Percentiles rank a stretch among this genome's conserved stretches.
These are phyloP conservation scores for Solanum infundibuliforme DNA, from an alignment of 257 asterid genomes.

Conservation along the genomic window DNA sequence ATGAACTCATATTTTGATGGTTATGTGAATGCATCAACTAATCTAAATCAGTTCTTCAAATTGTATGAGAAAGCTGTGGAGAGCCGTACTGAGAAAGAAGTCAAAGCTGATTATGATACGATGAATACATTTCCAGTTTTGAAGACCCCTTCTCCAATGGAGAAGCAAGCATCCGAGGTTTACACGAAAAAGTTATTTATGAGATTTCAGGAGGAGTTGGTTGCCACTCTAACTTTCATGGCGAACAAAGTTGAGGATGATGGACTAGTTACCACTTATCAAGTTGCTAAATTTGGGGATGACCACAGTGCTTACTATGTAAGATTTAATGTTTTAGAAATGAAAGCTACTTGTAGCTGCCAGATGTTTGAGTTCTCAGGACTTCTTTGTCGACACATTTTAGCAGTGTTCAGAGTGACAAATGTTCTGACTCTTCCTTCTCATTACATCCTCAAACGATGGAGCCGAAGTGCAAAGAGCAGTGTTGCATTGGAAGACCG, in stretches of 20 bases:
- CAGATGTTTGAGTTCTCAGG: constrained; percentile 96
- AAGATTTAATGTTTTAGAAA: constrained; percentile 80
- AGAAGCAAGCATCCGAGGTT: constrained; percentile 88
- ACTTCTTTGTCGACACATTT: constrained; percentile 81
- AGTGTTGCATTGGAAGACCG: constrained; percentile 57
- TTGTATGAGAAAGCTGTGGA: constrained; percentile 88
- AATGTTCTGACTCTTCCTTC: constrained; percentile 91
- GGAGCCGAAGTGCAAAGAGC: constrained; percentile 94
- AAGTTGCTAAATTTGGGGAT: constrained; percentile 78
- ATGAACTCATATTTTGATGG: constrained; percentile 98
- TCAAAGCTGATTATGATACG: constrained; percentile 88
- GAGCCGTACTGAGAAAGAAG: constrained; percentile 97
- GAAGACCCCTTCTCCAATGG: constrained; percentile 97
- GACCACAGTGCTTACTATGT: constrained; percentile 66
- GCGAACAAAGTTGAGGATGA: constrained; percentile 75
- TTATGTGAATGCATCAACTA: constrained; percentile 90
- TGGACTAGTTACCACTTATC: constrained; percentile 66
- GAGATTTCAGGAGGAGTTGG: constrained; percentile 91
- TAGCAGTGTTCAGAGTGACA: constrained; percentile 87
- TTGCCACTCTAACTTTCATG: constrained; percentile 81
- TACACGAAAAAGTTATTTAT: constrained; percentile 75
- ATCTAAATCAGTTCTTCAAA: constrained; percentile 72
- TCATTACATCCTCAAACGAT: constrained; percentile 70
- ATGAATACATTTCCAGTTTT: constrained; percentile 57
- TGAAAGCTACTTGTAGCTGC: constrained; percentile 88